Conservation (phyloP, 352 stramenopile genomes). For the Halophytophthora polymorphica region DNA sequence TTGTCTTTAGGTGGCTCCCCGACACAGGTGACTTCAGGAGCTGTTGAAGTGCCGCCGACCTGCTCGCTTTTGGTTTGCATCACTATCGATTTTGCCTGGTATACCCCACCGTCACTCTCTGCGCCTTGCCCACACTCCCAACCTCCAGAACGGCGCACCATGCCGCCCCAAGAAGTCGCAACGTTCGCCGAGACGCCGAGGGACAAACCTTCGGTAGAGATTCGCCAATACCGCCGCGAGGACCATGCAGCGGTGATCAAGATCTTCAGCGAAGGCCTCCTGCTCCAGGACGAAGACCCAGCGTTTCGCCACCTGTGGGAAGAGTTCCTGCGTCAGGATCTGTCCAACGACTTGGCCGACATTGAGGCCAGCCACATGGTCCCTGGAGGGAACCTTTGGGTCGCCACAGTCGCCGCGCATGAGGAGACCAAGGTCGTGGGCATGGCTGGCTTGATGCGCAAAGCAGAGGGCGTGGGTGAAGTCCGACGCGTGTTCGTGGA, state of each 20-base stretch:
- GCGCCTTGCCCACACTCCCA: too few species aligned
- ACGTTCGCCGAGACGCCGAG: too few species aligned
- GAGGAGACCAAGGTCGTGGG: conserved; percentile 11
- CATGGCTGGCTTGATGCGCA: conserved; percentile 22
- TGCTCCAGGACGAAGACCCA: conserved; percentile 12
- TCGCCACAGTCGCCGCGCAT: conserved; percentile 8
- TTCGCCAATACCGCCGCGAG: conserved; percentile 11
- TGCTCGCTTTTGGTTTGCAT: too few species aligned
- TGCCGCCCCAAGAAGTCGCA: too few species aligned
- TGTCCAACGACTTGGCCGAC: conserved; percentile 17
- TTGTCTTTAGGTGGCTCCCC: too few species aligned
- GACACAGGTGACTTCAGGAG: too few species aligned
- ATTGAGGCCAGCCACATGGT: conserved; percentile 18
- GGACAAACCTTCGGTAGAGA: too few species aligned
- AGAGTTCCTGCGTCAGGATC: conserved; percentile 14
- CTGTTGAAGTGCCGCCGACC: too few species aligned
- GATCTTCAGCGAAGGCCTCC: conserved; percentile 11
- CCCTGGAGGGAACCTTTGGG: conserved; percentile 25
- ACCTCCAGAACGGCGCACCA: too few species aligned
- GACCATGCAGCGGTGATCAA: conserved; percentile 19
- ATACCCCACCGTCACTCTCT: too few species aligned
- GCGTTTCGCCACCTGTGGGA: conserved; percentile 18
- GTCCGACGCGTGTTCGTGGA: conserved; percentile 28
- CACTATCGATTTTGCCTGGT: too few species aligned
- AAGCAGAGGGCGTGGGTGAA: conserved; percentile 11